These are phyloP conservation scores for Fraxinus anomala DNA, from an alignment of 257 asterid species.

Conservation along the genomic window DNA sequence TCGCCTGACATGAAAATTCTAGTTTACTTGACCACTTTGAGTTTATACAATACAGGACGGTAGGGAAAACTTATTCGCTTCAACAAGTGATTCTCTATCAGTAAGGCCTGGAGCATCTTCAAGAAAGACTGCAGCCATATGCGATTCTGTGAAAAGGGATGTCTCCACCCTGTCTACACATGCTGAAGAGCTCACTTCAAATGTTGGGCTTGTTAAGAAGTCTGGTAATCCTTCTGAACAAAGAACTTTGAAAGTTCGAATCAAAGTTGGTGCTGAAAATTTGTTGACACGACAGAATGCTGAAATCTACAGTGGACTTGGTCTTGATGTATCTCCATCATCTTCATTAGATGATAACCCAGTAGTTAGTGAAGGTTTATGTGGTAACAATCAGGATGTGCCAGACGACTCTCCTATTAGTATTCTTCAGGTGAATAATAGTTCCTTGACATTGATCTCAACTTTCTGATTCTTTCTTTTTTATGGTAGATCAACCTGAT, in stretches of 20 bases:
- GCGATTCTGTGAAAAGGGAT: conserved; percentile 37
- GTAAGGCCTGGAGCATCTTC: conserved; percentile 52
- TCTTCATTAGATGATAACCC: conserved; percentile 83
- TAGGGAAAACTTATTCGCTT: conserved; percentile 49
- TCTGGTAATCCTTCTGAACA: conserved; percentile 54
- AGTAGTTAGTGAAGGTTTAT: conserved; percentile 53
- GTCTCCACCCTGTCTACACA: conserved; percentile 42
- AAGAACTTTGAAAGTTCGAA: conserved; percentile 77
- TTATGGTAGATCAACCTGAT: conserved; percentile 14
- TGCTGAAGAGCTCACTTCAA: conserved; percentile 50
- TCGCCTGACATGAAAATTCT: conserved; percentile 15
- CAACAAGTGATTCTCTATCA: conserved; percentile 57
- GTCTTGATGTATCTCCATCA: conserved; percentile 87
- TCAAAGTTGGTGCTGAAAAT: conserved; percentile 82
- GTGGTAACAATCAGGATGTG: conserved; percentile 42
- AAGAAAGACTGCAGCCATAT: conserved; percentile 43
- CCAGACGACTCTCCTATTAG: conserved; percentile 82
- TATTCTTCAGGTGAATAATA: conserved; percentile 78
- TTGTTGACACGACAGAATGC: conserved; percentile 69
- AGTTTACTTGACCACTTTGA: conserved; percentile 38
- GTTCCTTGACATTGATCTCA: conserved; percentile 26
- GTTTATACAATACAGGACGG: conserved; percentile 58
- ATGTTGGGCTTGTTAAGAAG: conserved; percentile 41
- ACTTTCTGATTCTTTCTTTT: conserved; percentile 9
- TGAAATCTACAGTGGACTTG: conserved; percentile 92